Percentiles rank a stretch among this genome's conserved stretches.
Evolutionary conservation across 2,329 filamentous ascomycete species (phyloP).

Genomic region (Chrysosporium queenslandicum): DNA sequence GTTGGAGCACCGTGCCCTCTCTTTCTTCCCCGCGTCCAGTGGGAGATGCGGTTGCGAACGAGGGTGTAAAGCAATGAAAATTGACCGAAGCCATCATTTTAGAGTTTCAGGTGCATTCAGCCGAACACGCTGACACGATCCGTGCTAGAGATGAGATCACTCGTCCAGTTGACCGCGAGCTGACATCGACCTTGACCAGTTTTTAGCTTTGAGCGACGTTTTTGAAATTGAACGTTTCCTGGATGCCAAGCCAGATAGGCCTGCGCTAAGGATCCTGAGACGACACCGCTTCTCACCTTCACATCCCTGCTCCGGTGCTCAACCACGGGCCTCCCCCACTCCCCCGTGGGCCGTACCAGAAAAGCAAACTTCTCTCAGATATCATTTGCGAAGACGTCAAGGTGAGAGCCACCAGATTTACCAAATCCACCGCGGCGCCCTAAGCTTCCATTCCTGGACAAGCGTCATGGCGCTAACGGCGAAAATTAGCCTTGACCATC

Average conservation of each 20-base stretch:
- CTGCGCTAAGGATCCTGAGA: not conserved
- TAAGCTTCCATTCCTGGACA: conserved; percentile 7
- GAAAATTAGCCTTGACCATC: not conserved
- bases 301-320: conserved; percentile 6
- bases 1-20: not conserved
- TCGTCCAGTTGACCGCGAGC: not conserved
- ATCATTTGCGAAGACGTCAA: not conserved
- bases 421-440: not conserved
- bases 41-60: not conserved
- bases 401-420: not conserved
- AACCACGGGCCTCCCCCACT: conserved; percentile 10
- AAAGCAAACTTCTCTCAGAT: not conserved
- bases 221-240: not conserved
- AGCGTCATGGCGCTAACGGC: not conserved
- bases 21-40: too few species aligned
- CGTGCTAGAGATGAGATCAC: not conserved
- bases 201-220: not conserved
- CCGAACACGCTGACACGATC: not conserved
- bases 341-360: conserved; percentile 8
- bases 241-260: conserved; percentile 3
- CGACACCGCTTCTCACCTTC: conserved; percentile 1
- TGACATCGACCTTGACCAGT: not conserved
- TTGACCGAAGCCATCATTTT: too few species aligned
- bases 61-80: too few species aligned
- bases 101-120: not conserved